A percentile compares a stretch with the other conserved stretches of the same genome.
phyloP scores from a whole-genome alignment of 2,329 filamentous ascomycete genomes.

The Pochonia chlamydosporia region DNA sequence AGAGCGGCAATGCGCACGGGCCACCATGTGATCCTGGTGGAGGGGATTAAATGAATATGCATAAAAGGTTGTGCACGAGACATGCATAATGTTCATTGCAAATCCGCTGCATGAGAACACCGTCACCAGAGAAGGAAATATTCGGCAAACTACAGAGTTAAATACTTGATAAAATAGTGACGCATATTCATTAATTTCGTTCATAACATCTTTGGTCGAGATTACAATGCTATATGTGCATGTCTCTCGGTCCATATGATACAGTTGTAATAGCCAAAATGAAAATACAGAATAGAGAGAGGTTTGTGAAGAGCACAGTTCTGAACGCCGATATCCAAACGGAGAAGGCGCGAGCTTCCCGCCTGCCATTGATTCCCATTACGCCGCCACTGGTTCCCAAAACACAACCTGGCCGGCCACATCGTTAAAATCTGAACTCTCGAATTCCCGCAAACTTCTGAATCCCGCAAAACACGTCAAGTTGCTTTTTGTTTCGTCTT shows the following conservation, averaged over 20 bases:
- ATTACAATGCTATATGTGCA: not conserved
- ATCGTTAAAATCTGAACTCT: not conserved
- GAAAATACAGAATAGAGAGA: not conserved
- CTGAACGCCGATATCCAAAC: constrained; percentile 2
- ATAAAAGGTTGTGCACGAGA: no score
- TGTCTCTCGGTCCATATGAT: not conserved
- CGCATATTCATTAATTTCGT: not conserved
- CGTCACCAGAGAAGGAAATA: no score
- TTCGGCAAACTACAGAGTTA: no score
- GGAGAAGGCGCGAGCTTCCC: not conserved
- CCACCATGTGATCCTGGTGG: not conserved
- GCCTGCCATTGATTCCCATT: constrained; percentile 9
- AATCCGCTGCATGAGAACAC: no score
- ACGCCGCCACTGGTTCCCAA: not conserved
- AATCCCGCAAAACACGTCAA: no score
- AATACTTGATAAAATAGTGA: no score
- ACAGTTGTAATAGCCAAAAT: not conserved
- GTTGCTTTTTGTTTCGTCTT: not conserved
- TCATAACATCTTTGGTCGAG: not conserved
- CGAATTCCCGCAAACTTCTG: no score
- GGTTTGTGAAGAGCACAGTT: not conserved
- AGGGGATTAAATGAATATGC: not conserved
- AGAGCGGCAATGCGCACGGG: constrained; percentile 7
- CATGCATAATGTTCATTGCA: no score
- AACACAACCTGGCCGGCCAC: not conserved